Base-by-base conservation (phyloP, 306 rosid species). In the Prunus davidiana region DNA sequence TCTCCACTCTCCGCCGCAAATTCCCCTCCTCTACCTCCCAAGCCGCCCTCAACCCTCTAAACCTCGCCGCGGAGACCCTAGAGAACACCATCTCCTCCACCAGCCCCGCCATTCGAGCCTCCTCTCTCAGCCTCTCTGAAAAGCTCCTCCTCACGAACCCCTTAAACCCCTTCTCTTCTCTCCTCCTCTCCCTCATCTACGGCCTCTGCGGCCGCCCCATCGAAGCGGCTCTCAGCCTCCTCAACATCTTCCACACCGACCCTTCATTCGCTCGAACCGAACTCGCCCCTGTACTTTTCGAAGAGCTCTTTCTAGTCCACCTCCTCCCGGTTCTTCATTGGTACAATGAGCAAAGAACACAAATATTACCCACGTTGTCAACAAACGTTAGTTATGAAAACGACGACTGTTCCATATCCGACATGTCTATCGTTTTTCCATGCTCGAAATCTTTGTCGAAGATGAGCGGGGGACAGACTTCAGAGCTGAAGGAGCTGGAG, bases 181-280 rank as follows among this genome's bases (percentile, higher is more conserved):
- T 91, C 81, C 90, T 93, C 49, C 86, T 88, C 56, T 83, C 90
- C 56, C 93, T 93, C 78, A 43, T 82, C 65, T 81, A 81, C 82
- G 71, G 82, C 67, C 90, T 91, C 83, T n/a, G 65, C 3, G 75
- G 80, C 78, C 88, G 81, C 27, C 79, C 66, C 1, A 38, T 67
- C 24, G 80, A 89, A 25, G 84, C 96, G 51, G 88, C 96, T 64
- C 47, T 80, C 12, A 20, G 72, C 64, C 82, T 93, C 78, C 87
- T 93, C 54, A 81, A 70, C 52, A 61, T 91, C 66, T 93, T 91
- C 82, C 52, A 57, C 28, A 62, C 79, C 5, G 76, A 69, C 58
- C 92, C 97, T 61, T 76, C 88, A 8, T 83, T 86, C 24, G 89
- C 96, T 16, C 79, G 98, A 34, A 86, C 86, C 1, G 96, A 93